Evolutionary conservation across 441 rosid genomes (phyloP), one percentile per base, ranked within the genome.

Genomic region (Raphanus hybrid): DNA sequence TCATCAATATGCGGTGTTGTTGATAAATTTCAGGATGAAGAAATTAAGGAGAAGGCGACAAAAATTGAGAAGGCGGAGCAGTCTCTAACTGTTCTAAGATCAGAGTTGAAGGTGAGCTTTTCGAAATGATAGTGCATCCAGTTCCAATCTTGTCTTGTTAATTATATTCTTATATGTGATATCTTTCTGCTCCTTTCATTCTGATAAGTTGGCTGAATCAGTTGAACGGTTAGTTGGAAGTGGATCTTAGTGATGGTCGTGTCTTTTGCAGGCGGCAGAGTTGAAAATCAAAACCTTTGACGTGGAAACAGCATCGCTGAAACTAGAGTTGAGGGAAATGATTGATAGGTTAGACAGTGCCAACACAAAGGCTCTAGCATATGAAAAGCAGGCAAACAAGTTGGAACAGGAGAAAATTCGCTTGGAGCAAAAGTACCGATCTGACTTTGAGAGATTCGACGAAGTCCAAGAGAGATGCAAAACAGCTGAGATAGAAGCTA

Each of bases 351-450:
- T 91, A 61, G 98, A 94, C 80, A 77, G 78, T 78, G 89, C 89
- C 73, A 89, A 84, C 80, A 70, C 83, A 15, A 92, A 84, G 82
- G 96, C 96, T 20, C 90, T 82, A 82, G 75, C 98, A 16, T 96
- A 74, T 79, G 99, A 94, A 84, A 82, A 88, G 78, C 88, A 91
- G 72, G 96, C 99, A 41, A 89, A 77, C 82, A 89, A 86, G 62
- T 62, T 91, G 78, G 96, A 94, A 73, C 99, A 94, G 77, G 99
- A 94, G 85, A 96, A 91, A 86, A 77, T 86, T 75, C 90, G 89
- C 82, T 67, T 92, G 61, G 96, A 92, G 84, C 91, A 96, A 74
- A 94, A 83, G 84, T 96, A 94, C 81, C 83, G 80, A 34, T 84
- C 98, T 20, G 97, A 88, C 76, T 96, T 94, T 81, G 87, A 82